Evolutionary conservation across 2,329 filamentous ascomycete species (phyloP), one percentile per base, ranked within the genome.

Genomic region (Phialemoniopsis sp.): DNA sequence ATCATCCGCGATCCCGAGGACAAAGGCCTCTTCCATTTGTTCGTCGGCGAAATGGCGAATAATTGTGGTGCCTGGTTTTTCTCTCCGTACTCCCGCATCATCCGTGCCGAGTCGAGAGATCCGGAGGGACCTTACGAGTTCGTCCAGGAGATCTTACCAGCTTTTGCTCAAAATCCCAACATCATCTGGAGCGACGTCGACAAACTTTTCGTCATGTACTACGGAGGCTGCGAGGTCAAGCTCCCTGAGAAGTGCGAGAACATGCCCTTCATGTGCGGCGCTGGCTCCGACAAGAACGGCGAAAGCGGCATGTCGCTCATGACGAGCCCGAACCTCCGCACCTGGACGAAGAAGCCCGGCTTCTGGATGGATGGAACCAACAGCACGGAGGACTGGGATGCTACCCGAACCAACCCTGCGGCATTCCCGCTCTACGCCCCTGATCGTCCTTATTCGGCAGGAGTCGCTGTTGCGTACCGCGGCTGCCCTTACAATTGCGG

Each of bases 391-490:
- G 30, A 32, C 13, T 32, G 30, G 30, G 30, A 32, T 15, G 30
- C 30, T 8, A 15, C n/a, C 16, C 8, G n/a, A 13, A 32, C 30
- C 30, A 32, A 32, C 30, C 30, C 30, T 6, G n/a, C 30, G 30
- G n/a, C 30, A 13, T n/a, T 32, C 30, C 30, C 30, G n/a, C 30
- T 32, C 30, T 32, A 32, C 30, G 7, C 6, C 13, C 30, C 30
- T 15, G 13, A 13, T 7, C 8, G 46, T n/a, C 19, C 56, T 13
- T 41, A 34, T 8, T 33, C 21, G 2, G 42, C 44, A n/a, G n/a
- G n/a, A n/a, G 40, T 52, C 17, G 35, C 50, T 8, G 26, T 52
- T 17, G 46, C 44, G 13, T 50, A 50, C 19, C 46, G 49, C 4
- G 47, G 49, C 7, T 50, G 46, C 18, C 41, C 43, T 7, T 41